Percentiles rank a stretch among this genome's conserved stretches.
Evolutionary conservation across 2,329 filamentous ascomycete species (phyloP).

Genomic region (Tolypocladium tundrense): DNA sequence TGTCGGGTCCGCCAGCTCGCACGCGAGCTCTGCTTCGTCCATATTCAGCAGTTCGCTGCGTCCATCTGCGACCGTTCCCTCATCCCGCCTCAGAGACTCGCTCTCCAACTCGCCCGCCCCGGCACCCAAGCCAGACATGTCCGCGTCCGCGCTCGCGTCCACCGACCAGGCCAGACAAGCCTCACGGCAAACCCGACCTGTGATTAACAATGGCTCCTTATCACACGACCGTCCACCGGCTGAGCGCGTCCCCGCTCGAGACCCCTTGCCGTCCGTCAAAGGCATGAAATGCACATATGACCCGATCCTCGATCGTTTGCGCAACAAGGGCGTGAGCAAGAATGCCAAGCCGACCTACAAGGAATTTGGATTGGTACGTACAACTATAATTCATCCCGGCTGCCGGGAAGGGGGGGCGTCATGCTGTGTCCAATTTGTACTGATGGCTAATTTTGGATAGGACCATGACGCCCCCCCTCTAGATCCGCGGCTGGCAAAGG

Average conservation of each 20-base stretch:
- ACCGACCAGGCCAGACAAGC: constrained; percentile 22
- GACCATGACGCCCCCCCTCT: constrained; percentile 69
- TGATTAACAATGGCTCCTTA: constrained; percentile 21
- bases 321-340: constrained; percentile 41
- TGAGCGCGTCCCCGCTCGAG: constrained; percentile 45
- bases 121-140: constrained; percentile 43
- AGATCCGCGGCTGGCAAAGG: constrained; percentile 70
- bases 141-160: constrained; percentile 40
- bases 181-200: constrained; percentile 15
- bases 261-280: constrained; percentile 41
- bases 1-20: constrained; percentile 62
- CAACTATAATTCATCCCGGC: constrained; percentile 28
- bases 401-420: constrained; percentile 42
- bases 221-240: constrained; percentile 21
- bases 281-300: constrained; percentile 53
- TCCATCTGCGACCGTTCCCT: constrained; percentile 28
- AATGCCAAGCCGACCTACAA: constrained; percentile 50
- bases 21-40: constrained; percentile 60
- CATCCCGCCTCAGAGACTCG: constrained; percentile 38
- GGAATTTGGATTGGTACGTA: constrained; percentile 59
- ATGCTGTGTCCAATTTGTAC: constrained; percentile 35
- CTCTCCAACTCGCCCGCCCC: constrained; percentile 37
- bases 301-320: constrained; percentile 41
- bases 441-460: constrained; percentile 56
- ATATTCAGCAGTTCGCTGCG: constrained; percentile 49